Base-by-base conservation (phyloP, 2,329 filamentous ascomycete genomes). In the Catunica adiposa region DNA sequence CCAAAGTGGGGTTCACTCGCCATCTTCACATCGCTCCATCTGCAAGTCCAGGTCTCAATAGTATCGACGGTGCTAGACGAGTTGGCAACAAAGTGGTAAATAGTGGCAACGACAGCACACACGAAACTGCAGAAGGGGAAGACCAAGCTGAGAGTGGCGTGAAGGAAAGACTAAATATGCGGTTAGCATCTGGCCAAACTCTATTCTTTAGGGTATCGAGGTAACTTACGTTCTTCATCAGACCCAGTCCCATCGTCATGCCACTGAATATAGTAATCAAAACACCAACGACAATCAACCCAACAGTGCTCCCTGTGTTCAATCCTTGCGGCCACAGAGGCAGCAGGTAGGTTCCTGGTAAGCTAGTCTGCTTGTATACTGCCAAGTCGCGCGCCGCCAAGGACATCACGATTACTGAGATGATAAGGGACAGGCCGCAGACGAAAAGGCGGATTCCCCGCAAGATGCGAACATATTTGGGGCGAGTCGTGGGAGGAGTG, bases 31-130 rank as follows among this genome's bases (percentile, higher is more conserved):
- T 68, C 62, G 7, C 67, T 66, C 79, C 79, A 83, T 60, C 77
- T 76, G 65, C 79, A 83, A 42, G 72, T 76, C 79, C 79, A 83
- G 65, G 76, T 79, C 62, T 80, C 70, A 9, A 82, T 66, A 5
- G 76, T 78, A n/a, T 59, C 26, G 8, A 29, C 15, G 2, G 34
- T 29, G 11, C 46, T 38, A 7, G 50, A 52, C 23, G 29, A 34
- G 20, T 56, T 51, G 37, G 42, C 42, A 4, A 40, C 31, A 34
- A 53, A 50, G 26, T 58, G 57, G 38, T 53, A 31, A 63, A 79
- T 76, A 58, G 68, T 67, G 7, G 68, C 70, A 14, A 66, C 66
- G 2, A 78, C 80, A 17, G 71, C 65, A 61, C 80, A 76, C 64
- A 77, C 70, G 55, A 69, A 70, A 62, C 80, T 82, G 64, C 77